These are phyloP conservation scores for Glycine tomentella DNA, from an alignment of 306 rosid genomes.

Conservation along the genomic window DNA sequence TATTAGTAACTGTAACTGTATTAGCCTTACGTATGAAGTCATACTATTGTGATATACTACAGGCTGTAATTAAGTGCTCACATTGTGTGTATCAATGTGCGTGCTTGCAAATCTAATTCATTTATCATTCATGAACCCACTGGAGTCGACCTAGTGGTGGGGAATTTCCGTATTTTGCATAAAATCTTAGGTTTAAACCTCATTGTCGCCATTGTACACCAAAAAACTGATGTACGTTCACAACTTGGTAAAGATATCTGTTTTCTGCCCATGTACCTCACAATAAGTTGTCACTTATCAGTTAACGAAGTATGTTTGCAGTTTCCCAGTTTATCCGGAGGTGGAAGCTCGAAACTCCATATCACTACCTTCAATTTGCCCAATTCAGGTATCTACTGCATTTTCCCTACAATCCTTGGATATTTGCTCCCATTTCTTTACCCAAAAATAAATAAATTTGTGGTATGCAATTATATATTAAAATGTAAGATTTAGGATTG, in stretches of 20 bases:
- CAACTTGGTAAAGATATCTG: conserved; percentile 29
- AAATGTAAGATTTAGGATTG: conserved; percentile 36
- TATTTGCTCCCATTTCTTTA: not conserved
- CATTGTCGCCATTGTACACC: not conserved
- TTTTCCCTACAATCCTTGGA: conserved; percentile 25
- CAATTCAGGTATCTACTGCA: conserved; percentile 61
- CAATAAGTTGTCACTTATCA: conserved; percentile 25
- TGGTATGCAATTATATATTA: conserved; percentile 10
- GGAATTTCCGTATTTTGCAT: not conserved
- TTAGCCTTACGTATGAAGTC: not conserved
- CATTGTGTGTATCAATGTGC: not conserved
- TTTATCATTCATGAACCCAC: not conserved
- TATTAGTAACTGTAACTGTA: not conserved
- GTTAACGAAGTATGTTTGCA: conserved; percentile 53
- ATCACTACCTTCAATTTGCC: conserved; percentile 78
- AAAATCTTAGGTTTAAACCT: not conserved
- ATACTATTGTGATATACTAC: conserved; percentile 1
- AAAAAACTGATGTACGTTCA: not conserved
- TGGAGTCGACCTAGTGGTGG: not conserved
- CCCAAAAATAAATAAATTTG: not conserved
- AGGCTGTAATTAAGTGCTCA: not conserved
- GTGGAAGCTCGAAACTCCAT: conserved; percentile 90
- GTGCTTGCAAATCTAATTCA: not conserved
- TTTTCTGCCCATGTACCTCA: conserved; percentile 28
- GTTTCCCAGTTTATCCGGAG: conserved; percentile 89